Conservation (phyloP, 108 stramenopile genomes). For the Cylindrotheca closterium region DNA sequence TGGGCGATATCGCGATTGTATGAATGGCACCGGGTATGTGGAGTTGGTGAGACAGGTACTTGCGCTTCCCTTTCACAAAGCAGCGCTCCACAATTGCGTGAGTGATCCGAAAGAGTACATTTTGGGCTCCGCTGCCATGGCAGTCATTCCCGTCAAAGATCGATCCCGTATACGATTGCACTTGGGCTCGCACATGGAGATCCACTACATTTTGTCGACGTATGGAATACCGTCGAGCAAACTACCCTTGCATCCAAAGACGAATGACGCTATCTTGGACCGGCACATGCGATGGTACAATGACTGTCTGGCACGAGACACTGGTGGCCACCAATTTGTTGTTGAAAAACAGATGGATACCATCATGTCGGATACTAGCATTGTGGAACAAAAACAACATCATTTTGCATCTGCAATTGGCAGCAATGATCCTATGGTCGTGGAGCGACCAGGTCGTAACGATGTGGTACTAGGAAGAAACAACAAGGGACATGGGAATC, state of each 20-base stretch:
- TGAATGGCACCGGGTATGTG: not conserved
- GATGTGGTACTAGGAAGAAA: not conserved
- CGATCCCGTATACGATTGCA: not conserved
- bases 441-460: no score
- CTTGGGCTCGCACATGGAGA: slow-evolving; percentile 9
- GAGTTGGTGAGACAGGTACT: no score
- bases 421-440: no score
- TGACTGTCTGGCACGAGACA: not conserved
- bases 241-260: not conserved
- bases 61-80: not conserved
- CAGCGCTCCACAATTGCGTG: not conserved
- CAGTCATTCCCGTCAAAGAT: not conserved
- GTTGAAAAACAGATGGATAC: no score
- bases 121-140: not conserved
- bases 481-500: not conserved
- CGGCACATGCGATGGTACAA: not conserved
- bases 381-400: no score
- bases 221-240: slow-evolving; percentile 7
- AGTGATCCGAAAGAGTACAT: not conserved
- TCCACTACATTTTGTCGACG: not conserved
- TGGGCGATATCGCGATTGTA: not conserved
- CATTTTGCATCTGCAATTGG: no score
- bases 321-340: no score
- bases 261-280: not conserved
- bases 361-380: no score